phyloP scores from a whole-genome alignment of 2,329 filamentous ascomycete species.

The Bisporella sp. region DNA sequence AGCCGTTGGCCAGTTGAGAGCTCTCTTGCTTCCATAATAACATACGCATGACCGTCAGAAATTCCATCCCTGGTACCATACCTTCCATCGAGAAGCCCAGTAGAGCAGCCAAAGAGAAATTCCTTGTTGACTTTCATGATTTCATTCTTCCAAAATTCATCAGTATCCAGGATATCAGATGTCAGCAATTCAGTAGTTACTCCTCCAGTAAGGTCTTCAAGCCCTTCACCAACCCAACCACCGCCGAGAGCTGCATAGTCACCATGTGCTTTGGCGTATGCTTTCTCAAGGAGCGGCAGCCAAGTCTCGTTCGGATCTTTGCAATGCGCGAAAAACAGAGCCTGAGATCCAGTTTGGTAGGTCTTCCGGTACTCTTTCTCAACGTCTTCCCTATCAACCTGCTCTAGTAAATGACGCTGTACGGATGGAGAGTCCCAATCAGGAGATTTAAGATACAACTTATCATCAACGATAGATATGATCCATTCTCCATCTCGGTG shows the following conservation, averaged over 20 bases:
- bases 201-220: conserved; percentile 58
- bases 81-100: conserved; percentile 55
- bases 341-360: conserved; percentile 53
- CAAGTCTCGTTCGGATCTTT: conserved; percentile 73
- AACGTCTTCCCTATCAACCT: conserved; percentile 66
- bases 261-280: conserved; percentile 78
- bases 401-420: conserved; percentile 66
- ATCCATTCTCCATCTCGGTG: conserved; percentile 87
- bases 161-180: conserved; percentile 67
- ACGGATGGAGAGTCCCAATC: conserved; percentile 75
- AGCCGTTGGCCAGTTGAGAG: conserved; percentile 47
- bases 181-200: conserved; percentile 66
- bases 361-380: conserved; percentile 58
- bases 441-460: conserved; percentile 75
- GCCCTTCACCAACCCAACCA: conserved; percentile 42
- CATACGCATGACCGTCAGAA: conserved; percentile 51
- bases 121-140: conserved; percentile 74
- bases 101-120: conserved; percentile 68
- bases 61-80: conserved; percentile 55
- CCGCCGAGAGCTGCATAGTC: conserved; percentile 71
- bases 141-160: conserved; percentile 79
- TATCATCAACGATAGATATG: conserved; percentile 86
- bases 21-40: conserved; percentile 50
- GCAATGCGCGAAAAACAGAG: conserved; percentile 72
- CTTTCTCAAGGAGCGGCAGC: conserved; percentile 75